These are phyloP conservation scores for Podaxis mareebaensis DNA, from an alignment of 768 basidiomycete species.

Conservation along the genomic window DNA sequence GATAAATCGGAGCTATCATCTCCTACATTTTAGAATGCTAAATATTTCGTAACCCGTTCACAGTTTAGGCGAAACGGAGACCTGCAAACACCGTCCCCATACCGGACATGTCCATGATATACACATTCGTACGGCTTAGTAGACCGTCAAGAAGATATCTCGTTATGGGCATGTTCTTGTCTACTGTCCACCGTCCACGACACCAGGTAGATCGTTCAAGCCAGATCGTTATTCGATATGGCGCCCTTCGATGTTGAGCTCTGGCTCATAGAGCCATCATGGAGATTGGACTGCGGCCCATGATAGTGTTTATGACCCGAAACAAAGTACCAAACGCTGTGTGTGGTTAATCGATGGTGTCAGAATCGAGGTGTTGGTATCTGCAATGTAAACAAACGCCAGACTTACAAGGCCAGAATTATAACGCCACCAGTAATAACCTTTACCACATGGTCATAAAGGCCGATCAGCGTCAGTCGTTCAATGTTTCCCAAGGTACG, in stretches of 20 bases:
- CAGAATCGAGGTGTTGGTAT: not conserved
- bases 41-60: not conserved
- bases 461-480: not conserved
- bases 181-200: not conserved
- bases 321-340: conserved; percentile 52
- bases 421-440: conserved; percentile 56
- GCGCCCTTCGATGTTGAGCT: not conserved
- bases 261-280: conserved; percentile 25
- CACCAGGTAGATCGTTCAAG: conserved; percentile 9
- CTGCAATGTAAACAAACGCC: not conserved
- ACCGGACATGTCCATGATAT: not conserved
- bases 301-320: conserved; percentile 56
- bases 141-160: too few species aligned
- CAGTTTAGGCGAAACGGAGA: not conserved
- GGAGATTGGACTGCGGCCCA: conserved; percentile 58
- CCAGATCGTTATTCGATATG: conserved; percentile 4
- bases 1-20: not conserved
- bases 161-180: not conserved
- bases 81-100: not conserved
- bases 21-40: not conserved
- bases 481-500: not conserved
- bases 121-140: not conserved
- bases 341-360: conserved; percentile 9
- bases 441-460: conserved; percentile 22
- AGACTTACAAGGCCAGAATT: conserved; percentile 50